These are phyloP conservation scores for Tuber brumale DNA, from an alignment of 495 filamentous ascomycete genomes.

Conservation along the genomic window DNA sequence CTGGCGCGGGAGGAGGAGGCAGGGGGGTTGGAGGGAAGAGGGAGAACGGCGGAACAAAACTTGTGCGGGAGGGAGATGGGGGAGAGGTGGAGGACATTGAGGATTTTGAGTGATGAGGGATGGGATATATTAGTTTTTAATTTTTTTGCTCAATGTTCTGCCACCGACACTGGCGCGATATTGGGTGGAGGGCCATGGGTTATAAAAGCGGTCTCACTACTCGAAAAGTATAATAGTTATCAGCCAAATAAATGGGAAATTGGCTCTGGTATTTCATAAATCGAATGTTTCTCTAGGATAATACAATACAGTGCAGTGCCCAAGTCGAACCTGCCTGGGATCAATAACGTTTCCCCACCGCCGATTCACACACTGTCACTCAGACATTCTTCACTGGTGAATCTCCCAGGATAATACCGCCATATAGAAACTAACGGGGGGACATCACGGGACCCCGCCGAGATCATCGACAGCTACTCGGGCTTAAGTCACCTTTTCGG, in stretches of 20 bases:
- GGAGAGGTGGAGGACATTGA: slow-evolving; percentile 10
- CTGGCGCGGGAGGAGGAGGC: neutral
- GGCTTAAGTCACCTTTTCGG: neutral
- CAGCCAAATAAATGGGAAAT: neutral
- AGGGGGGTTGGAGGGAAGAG: neutral
- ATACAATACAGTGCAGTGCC: neutral
- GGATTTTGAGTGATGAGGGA: slow-evolving; percentile 21
- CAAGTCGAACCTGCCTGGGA: neutral
- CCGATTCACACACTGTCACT: neutral
- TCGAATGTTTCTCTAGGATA: neutral
- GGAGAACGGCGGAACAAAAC: neutral
- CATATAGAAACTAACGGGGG: no score
- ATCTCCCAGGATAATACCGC: neutral
- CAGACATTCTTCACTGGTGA: neutral
- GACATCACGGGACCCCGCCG: neutral
- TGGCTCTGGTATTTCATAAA: neutral
- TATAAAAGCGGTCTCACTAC: neutral
- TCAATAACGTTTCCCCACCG: neutral
- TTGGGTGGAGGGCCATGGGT: neutral
- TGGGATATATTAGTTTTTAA: neutral
- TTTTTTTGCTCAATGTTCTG: neutral
- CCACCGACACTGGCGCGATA: neutral
- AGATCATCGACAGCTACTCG: neutral
- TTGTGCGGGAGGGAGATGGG: neutral
- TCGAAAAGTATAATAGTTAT: neutral